phyloP scores from a whole-genome alignment of 192 early-diverging fungal genomes.

The Rhizoclosmatium sp. region DNA sequence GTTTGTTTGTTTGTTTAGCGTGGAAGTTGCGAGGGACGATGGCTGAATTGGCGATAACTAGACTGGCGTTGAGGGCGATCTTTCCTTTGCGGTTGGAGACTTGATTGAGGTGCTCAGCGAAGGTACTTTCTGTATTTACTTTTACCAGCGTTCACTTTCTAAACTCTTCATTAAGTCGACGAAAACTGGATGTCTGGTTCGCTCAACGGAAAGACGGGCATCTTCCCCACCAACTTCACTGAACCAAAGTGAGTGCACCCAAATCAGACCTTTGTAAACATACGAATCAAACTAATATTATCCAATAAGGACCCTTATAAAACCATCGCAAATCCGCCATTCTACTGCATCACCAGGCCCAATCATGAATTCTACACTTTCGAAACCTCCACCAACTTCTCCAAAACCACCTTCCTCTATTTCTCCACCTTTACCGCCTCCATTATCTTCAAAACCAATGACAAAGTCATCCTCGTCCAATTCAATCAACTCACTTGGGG shows the following conservation, averaged over 20 bases:
- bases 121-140: conserved; percentile 7
- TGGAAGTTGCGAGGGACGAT: too few species aligned
- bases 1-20: not conserved
- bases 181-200: conserved; percentile 41
- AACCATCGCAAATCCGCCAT: not conserved
- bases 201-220: conserved; percentile 31
- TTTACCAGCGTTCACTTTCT: not conserved
- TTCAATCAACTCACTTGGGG: too few species aligned
- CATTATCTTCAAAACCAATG: conserved; percentile 15
- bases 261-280: not conserved
- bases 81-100: conserved; percentile 32
- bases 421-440: conserved; percentile 10
- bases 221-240: conserved; percentile 42
- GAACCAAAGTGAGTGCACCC: conserved; percentile 24
- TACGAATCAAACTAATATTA: too few species aligned
- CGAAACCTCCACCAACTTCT: not conserved
- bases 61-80: conserved; percentile 40
- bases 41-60: not conserved
- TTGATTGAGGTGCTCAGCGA: conserved; percentile 38
- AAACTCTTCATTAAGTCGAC: conserved; percentile 25
- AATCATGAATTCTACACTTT: not conserved
- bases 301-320: too few species aligned
- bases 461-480: not conserved
- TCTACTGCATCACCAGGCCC: not conserved
- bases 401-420: not conserved